Percentiles rank a stretch among this genome's conserved stretches.
phyloP scores from a whole-genome alignment of 192 early-diverging fungal species.

The Linnemannia zychae region DNA sequence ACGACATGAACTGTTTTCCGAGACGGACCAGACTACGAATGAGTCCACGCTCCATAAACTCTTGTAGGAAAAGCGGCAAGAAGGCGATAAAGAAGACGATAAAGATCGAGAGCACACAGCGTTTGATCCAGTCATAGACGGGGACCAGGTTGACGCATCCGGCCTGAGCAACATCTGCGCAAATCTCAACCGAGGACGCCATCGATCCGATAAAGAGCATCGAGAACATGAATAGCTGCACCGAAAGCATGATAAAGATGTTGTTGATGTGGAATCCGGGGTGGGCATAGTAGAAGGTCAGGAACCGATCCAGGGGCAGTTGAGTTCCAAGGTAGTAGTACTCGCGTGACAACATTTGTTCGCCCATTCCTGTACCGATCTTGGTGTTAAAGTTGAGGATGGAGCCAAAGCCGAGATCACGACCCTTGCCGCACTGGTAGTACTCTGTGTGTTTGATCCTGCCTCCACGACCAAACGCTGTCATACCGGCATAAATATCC shows the following conservation, averaged over 20 bases:
- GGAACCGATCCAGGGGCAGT: conserved; percentile 85
- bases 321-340: conserved; percentile 92
- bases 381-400: conserved; percentile 93
- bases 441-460: conserved; percentile 93
- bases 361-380: conserved; percentile 93
- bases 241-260: conserved; percentile 86
- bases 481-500: conserved; percentile 95
- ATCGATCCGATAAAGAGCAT: conserved; percentile 83
- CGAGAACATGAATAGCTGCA: conserved; percentile 85
- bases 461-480: conserved; percentile 86
- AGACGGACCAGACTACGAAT: conserved; percentile 76
- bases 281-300: conserved; percentile 92
- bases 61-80: conserved; percentile 85
- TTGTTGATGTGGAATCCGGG: conserved; percentile 94
- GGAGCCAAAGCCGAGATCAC: conserved; percentile 90
- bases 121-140: conserved; percentile 85
- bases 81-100: conserved; percentile 88
- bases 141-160: conserved; percentile 82
- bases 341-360: conserved; percentile 93
- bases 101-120: conserved; percentile 84
- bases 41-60: conserved; percentile 88
- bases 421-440: conserved; percentile 93
- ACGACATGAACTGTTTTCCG: conserved; percentile 84
- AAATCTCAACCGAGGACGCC: conserved; percentile 71
- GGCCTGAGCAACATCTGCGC: conserved; percentile 69